phyloP scores from a whole-genome alignment of 2,329 filamentous ascomycete species.

The Verticillium tricorpus region DNA sequence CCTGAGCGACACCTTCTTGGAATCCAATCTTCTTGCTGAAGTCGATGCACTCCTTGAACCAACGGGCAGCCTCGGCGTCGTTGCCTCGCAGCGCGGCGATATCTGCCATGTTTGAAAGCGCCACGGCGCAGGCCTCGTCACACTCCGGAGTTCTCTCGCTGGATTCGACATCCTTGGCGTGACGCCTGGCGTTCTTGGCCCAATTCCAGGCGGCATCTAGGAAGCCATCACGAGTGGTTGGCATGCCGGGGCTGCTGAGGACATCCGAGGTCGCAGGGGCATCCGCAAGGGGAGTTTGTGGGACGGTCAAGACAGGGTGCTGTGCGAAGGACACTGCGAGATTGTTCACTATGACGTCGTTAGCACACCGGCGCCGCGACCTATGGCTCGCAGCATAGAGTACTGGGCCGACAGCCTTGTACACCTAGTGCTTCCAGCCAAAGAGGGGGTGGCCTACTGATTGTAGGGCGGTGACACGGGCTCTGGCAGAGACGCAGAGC shows the following conservation, averaged over 20 bases:
- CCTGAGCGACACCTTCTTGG: constrained; percentile 45
- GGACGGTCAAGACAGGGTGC: constrained; percentile 41
- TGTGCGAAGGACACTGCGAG: constrained; percentile 70
- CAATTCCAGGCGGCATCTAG: constrained; percentile 70
- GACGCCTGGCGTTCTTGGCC: constrained; percentile 70
- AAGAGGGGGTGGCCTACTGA: constrained; percentile 52
- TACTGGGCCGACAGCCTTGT: background rate
- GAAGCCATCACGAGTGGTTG: constrained; percentile 51
- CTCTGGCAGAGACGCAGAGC: constrained; percentile 64
- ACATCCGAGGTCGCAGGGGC: constrained; percentile 7
- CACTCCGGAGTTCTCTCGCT: constrained; percentile 72
- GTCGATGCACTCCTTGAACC: constrained; percentile 64
- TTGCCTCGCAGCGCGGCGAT: constrained; percentile 73
- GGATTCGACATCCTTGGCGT: constrained; percentile 60
- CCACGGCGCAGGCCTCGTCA: constrained; percentile 75
- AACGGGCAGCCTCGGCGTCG: constrained; percentile 56
- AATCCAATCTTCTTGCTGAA: constrained; percentile 54
- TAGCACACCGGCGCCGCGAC: constrained; percentile 1
- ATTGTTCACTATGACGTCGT: constrained; percentile 64
- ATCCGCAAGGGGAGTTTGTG: constrained; percentile 5
- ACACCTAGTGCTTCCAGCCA: background rate
- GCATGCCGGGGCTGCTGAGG: constrained; percentile 18
- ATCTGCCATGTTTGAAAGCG: constrained; percentile 82
- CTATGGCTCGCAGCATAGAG: background rate
- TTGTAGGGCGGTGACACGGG: constrained; percentile 72